Percentiles rank a stretch among this genome's conserved stretches.
Conservation (phyloP, 257 asterid genomes). For the Eustoma russellianum region DNA sequence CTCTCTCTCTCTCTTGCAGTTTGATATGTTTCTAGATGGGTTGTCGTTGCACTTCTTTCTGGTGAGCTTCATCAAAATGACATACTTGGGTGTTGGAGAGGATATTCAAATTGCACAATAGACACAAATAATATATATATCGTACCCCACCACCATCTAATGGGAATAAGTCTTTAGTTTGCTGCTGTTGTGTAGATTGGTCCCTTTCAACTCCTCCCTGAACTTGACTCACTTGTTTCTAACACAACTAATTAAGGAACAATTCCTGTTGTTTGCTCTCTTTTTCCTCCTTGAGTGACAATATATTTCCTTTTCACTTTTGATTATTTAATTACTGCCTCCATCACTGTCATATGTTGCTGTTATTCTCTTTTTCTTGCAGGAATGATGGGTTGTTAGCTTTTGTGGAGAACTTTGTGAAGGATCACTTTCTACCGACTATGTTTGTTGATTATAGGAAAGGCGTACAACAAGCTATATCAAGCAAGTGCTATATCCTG, state of each 20-base stretch:
- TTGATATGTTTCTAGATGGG: too few relatives aligned
- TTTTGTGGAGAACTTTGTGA: slow-evolving; percentile 93
- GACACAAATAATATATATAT: too few relatives aligned
- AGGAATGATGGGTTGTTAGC: slow-evolving; percentile 95
- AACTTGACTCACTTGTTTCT: slow-evolving; percentile 1
- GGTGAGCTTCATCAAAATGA: too few relatives aligned
- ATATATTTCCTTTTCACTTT: background rate
- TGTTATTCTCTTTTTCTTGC: slow-evolving; percentile 23
- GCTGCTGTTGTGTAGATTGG: background rate
- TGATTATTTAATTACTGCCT: background rate
- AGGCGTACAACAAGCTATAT: slow-evolving; percentile 96
- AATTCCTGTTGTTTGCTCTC: background rate
- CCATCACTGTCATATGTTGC: background rate
- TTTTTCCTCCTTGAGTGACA: background rate
- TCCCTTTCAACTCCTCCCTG: background rate
- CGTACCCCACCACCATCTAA: too few relatives aligned
- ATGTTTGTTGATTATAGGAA: slow-evolving; percentile 98
- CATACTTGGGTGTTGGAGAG: too few relatives aligned
- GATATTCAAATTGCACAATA: too few relatives aligned
- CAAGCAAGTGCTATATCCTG: slow-evolving; percentile 62
- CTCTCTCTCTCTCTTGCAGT: too few relatives aligned
- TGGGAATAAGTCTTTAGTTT: background rate
- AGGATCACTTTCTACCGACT: slow-evolving; percentile 96
- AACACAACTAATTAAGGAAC: background rate
- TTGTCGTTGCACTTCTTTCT: background rate